phyloP scores from a whole-genome alignment of 768 basidiomycete species.

The Mycena vulgaris region DNA sequence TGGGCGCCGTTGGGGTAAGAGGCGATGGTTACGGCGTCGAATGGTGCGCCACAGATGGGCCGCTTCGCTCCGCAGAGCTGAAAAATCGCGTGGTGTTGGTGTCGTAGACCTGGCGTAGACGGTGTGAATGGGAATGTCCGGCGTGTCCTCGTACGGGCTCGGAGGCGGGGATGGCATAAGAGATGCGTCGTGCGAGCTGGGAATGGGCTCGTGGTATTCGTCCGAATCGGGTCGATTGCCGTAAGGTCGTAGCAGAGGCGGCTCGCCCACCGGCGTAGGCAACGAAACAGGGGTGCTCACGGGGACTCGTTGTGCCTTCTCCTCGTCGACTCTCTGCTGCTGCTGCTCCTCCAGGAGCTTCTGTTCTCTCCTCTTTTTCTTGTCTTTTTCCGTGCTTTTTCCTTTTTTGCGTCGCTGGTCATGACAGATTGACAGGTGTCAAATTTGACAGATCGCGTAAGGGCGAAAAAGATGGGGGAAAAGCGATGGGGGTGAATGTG shows the following conservation, averaged over 20 bases:
- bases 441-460: too few species aligned
- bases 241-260: too few species aligned
- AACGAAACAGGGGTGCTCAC: background rate
- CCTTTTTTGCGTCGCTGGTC: background rate
- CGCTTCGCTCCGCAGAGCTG: background rate
- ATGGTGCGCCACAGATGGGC: background rate
- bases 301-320: too few species aligned
- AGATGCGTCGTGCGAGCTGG: background rate
- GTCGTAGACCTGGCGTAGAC: background rate
- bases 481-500: too few species aligned
- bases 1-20: background rate
- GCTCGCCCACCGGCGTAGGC: background rate
- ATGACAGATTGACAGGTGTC: too few species aligned
- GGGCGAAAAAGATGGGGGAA: too few species aligned
- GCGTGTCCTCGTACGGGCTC: background rate
- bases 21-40: background rate
- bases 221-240: too few species aligned
- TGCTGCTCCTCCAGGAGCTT: background rate
- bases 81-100: background rate
- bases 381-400: too few species aligned
- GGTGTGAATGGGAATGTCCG: background rate
- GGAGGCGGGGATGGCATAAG: background rate
- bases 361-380: background rate
- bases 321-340: background rate
- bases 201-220: too few species aligned